A percentile compares a stretch with the other conserved stretches of the same genome.
phyloP scores from a whole-genome alignment of 2,329 filamentous ascomycete genomes.

The Onygena corvina region DNA sequence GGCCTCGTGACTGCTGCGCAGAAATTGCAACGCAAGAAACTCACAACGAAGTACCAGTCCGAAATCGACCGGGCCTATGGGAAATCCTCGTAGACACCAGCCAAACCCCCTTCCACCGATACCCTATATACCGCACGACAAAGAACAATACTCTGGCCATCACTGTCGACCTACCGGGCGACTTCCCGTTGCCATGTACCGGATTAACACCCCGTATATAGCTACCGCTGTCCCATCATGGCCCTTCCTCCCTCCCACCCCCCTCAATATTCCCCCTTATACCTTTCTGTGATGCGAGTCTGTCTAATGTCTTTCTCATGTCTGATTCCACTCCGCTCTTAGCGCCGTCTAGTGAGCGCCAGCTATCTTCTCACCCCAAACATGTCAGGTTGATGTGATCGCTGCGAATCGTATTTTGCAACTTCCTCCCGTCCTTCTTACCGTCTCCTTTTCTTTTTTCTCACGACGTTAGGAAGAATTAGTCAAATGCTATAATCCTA shows the following conservation, averaged over 20 bases:
- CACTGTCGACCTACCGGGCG: background rate
- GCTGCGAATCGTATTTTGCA: background rate
- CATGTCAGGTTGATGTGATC: background rate
- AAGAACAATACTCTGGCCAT: background rate
- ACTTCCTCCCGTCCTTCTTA: background rate
- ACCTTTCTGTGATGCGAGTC: no score
- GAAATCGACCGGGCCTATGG: conserved; percentile 52
- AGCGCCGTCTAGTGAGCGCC: no score
- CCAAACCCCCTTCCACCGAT: background rate
- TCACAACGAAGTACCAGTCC: conserved; percentile 49
- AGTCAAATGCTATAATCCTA: no score
- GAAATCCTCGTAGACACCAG: conserved; percentile 24
- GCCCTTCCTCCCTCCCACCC: background rate
- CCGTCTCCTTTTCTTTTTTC: background rate
- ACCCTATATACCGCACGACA: background rate
- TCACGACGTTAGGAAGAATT: conserved; percentile 3
- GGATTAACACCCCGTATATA: background rate
- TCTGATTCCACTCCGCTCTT: background rate
- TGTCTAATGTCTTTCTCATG: background rate
- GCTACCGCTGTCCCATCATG: background rate
- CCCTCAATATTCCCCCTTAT: background rate
- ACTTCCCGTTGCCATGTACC: background rate
- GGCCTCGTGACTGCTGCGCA: conserved; percentile 56
- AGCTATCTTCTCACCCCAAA: background rate
- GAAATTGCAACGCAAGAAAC: conserved; percentile 59